Percentiles rank a stretch among this genome's conserved stretches.
Evolutionary conservation across 179 eudicot species (phyloP).

Genomic region (Beta macrorhiza): DNA sequence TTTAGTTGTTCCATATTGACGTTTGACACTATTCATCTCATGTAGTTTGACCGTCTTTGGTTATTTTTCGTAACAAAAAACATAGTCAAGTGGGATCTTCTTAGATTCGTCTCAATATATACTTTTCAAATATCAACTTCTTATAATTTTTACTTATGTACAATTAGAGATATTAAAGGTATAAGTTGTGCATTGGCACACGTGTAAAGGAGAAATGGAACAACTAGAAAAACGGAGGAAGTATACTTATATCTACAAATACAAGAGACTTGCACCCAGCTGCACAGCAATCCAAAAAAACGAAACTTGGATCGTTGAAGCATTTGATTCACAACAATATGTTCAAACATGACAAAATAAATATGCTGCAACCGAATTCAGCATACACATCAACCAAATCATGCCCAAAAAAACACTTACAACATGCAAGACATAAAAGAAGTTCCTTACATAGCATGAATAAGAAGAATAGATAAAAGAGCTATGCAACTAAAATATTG

Average conservation of each 20-base stretch:
- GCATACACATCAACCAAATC: background rate
- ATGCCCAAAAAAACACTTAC: background rate
- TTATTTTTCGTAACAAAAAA: too few species aligned
- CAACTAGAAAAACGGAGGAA: too few species aligned
- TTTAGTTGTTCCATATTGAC: too few species aligned
- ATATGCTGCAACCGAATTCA: background rate
- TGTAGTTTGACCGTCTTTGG: too few species aligned
- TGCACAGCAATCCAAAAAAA: background rate
- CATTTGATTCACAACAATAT: background rate
- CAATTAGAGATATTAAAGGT: too few species aligned
- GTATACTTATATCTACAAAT: background rate
- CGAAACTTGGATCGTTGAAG: background rate
- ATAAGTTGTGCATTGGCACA: too few species aligned
- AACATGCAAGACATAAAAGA: background rate
- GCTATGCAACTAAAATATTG: background rate
- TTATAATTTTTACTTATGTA: too few species aligned
- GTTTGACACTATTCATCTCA: too few species aligned
- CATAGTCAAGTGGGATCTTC: too few species aligned
- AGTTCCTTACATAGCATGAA: background rate
- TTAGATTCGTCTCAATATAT: too few species aligned
- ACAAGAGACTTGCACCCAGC: background rate
- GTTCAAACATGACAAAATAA: background rate
- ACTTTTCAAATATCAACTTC: too few species aligned
- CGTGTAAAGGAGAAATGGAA: too few species aligned
- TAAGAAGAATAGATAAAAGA: background rate